Evolutionary conservation across 2,329 filamentous ascomycete species (phyloP).

Genomic region (Gnomoniopsis sp.): DNA sequence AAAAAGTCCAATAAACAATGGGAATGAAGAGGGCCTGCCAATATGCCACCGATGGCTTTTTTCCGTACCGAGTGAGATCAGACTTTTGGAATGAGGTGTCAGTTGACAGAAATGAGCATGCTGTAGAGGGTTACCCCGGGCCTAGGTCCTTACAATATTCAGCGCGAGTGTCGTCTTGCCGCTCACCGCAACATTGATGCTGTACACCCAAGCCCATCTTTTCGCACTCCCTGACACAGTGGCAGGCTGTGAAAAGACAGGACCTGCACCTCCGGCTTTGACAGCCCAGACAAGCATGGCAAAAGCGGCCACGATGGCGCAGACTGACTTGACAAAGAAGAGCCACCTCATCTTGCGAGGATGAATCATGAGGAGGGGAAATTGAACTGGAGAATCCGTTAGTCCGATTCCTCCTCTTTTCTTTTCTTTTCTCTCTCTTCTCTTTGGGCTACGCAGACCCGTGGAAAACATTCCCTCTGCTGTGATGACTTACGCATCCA

Average conservation of each 20-base stretch:
- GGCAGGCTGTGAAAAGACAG: conserved; percentile 21
- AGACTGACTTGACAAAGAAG: conserved; percentile 39
- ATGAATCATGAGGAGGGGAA: conserved; percentile 38
- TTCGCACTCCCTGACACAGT: conserved; percentile 37
- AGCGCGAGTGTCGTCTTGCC: conserved; percentile 46
- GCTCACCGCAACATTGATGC: conserved; percentile 44
- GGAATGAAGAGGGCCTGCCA: conserved; percentile 46
- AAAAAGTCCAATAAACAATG: conserved; percentile 43
- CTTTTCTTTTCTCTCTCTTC: no score
- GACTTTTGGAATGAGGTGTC: conserved; percentile 21
- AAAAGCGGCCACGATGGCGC: conserved; percentile 27
- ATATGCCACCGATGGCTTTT: conserved; percentile 14
- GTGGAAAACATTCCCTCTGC: no score
- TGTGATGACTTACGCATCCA: conserved; percentile 31
- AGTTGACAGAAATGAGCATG: not conserved
- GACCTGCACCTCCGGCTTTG: conserved; percentile 15
- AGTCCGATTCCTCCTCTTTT: no score
- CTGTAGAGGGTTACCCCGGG: no score
- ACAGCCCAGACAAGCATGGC: conserved; percentile 17
- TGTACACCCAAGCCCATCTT: conserved; percentile 39
- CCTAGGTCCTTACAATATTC: conserved; percentile 34
- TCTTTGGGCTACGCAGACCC: no score
- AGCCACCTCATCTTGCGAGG: conserved; percentile 40
- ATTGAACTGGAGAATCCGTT: conserved; percentile 29
- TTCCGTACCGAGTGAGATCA: conserved; percentile 28